Base-by-base conservation (phyloP, 2,329 filamentous ascomycete genomes). In the Moelleriella libera region DNA sequence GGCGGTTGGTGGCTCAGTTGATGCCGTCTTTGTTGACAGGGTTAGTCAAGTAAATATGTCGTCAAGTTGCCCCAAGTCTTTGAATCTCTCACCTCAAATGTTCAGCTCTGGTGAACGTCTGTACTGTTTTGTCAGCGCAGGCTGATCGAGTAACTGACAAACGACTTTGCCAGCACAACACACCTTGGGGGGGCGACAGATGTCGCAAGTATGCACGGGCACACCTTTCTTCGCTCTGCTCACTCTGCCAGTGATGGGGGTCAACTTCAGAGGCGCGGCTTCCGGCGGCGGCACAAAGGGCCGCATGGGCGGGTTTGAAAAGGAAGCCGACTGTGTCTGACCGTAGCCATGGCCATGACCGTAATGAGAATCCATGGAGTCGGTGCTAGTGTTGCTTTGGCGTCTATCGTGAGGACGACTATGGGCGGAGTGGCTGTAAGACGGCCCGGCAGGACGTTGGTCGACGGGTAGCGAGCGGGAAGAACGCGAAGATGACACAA, bases 81-180 rank as follows among this genome's bases (percentile, higher is more conserved):
- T 45, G 43, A 11, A 41, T 29, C 53, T 42, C 46, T 56, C 58
- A 80, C 76, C 75, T 75, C 41, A 81, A 61, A 60, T 81, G 78
- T 56, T 81, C 77, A 31, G 77, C 78, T 56, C 78, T 67, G 10
- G 76, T 80, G 51, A 81, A 81, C 2, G 74, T 80, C 77, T 80
- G 49, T 3, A 21, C 2, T 21, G 21, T 21, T 21, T 3, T 21
- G 44, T 37, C 12, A 43, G 43, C 34, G 29, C 40, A 30, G 21
- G 21, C 21, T 21, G 21, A 21, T 21, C 21, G 21, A 21, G 21
- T 21, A 3, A 21, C 3, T 21, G 21, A 21, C 28, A 11, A 34
- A 9, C 30, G 40, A 12, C 40, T 8, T 42, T 10, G 21, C 40
- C 9, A 4, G 40, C 40, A 42, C 11, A 10, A 8, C 8, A 9